Conservation (phyloP, 140 eudicot species). For the Ambrosia hybrid region DNA sequence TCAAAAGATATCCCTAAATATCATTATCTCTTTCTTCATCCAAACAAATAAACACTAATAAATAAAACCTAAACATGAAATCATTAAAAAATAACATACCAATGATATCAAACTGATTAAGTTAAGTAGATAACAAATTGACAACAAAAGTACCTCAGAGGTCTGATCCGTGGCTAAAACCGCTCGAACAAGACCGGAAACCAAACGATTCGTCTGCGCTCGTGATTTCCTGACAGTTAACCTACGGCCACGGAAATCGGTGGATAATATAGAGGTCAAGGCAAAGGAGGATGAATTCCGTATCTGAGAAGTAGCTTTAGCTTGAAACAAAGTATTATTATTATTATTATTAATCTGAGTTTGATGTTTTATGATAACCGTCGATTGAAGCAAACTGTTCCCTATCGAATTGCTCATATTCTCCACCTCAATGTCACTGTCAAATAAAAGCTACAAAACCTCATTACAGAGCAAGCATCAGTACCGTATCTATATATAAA, state of each 20-base stretch:
- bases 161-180: slow-evolving; percentile 73
- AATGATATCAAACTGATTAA: no score
- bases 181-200: slow-evolving; percentile 45
- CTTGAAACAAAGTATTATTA: slow-evolving; percentile 49
- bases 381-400: slow-evolving; percentile 41
- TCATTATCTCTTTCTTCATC: slow-evolving; percentile 6
- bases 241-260: slow-evolving; percentile 49
- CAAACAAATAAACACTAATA: not conserved
- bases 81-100: not conserved
- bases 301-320: slow-evolving; percentile 61
- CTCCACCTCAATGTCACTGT: slow-evolving; percentile 29
- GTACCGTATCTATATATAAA: slow-evolving; percentile 20
- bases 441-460: slow-evolving; percentile 27
- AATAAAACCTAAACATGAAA: slow-evolving; percentile 16
- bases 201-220: slow-evolving; percentile 33
- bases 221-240: slow-evolving; percentile 38
- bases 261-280: slow-evolving; percentile 39
- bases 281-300: slow-evolving; percentile 43
- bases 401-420: slow-evolving; percentile 85
- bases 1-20: slow-evolving; percentile 14
- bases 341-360: not conserved
- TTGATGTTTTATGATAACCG: slow-evolving; percentile 3
- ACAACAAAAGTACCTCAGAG: slow-evolving; percentile 54
- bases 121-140: not conserved
- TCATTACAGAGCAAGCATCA: slow-evolving; percentile 38